These are phyloP conservation scores for Colletotrichum sp. DNA, from an alignment of 2,329 filamentous ascomycete genomes.

Conservation along the genomic window DNA sequence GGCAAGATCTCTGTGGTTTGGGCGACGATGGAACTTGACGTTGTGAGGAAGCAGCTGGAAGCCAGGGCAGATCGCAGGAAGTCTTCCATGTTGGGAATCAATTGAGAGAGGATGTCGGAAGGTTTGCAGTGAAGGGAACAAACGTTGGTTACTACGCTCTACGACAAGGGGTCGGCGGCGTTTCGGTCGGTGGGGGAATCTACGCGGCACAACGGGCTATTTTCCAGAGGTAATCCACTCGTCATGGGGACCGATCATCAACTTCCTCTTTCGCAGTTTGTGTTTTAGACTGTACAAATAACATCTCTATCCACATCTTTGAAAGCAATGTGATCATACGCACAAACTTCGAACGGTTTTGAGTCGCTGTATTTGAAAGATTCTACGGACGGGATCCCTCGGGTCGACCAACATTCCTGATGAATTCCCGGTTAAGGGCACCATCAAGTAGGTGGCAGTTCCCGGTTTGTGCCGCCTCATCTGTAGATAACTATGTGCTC, in stretches of 20 bases:
- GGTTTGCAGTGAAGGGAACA: background rate
- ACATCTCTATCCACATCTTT: background rate
- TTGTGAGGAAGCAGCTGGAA: conserved; percentile 25
- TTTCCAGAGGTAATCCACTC: background rate
- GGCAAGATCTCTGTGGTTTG: conserved; percentile 38
- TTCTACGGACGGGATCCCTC: no score
- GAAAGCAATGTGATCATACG: background rate
- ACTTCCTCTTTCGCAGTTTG: background rate
- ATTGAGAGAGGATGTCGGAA: background rate
- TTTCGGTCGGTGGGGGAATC: background rate
- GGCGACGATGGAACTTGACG: conserved; percentile 35
- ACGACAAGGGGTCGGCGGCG: no score
- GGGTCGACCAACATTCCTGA: no score
- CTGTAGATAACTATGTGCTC: no score
- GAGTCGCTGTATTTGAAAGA: background rate
- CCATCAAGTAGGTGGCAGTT: no score
- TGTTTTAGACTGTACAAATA: background rate
- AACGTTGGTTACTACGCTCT: no score
- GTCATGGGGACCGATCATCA: background rate
- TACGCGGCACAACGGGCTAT: background rate
- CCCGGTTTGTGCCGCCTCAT: no score
- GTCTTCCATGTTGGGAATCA: conserved; percentile 15
- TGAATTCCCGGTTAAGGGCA: no score
- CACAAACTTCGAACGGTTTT: background rate
- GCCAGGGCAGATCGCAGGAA: background rate